phyloP scores from a whole-genome alignment of 495 filamentous ascomycete genomes.

The Massariosphaeria phaeospora region DNA sequence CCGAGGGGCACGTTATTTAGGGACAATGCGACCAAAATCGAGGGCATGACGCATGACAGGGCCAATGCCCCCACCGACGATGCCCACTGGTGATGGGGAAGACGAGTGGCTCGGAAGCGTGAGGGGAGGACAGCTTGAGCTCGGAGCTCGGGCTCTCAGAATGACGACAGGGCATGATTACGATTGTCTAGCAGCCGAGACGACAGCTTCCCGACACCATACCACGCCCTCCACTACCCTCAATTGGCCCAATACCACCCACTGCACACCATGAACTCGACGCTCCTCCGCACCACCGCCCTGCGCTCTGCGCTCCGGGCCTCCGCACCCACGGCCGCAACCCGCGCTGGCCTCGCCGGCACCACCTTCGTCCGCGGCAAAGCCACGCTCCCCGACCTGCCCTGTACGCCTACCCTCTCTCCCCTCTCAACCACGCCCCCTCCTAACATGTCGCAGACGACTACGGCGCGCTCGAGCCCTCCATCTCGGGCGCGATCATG shows the following conservation, averaged over 20 bases:
- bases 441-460: slow-evolving; percentile 39
- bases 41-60: too few species aligned
- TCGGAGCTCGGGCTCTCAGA: background rate
- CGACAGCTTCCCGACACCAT: background rate
- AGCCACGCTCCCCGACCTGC: slow-evolving; percentile 88
- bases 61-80: too few species aligned
- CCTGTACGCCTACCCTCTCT: slow-evolving; percentile 57
- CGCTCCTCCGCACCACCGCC: slow-evolving; percentile 49
- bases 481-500: slow-evolving; percentile 97
- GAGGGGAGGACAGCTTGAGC: background rate
- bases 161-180: slow-evolving; percentile 15
- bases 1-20: too few species aligned
- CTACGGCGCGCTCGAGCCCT: slow-evolving; percentile 75
- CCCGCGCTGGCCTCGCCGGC: slow-evolving; percentile 57
- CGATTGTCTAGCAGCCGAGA: slow-evolving; percentile 1
- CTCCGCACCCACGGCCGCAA: slow-evolving; percentile 47
- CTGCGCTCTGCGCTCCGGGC: slow-evolving; percentile 53
- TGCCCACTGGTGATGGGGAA: too few species aligned
- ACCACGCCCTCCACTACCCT: background rate
- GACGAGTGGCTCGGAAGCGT: too few species aligned
- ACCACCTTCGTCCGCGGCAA: slow-evolving; percentile 77
- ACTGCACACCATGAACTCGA: slow-evolving; percentile 50
- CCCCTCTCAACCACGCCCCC: too few species aligned
- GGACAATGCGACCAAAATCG: too few species aligned
- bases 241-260: slow-evolving; percentile 14